Evolutionary conservation across 2,329 filamentous ascomycete genomes (phyloP).

Genomic region (Aspergillus caelatus): DNA sequence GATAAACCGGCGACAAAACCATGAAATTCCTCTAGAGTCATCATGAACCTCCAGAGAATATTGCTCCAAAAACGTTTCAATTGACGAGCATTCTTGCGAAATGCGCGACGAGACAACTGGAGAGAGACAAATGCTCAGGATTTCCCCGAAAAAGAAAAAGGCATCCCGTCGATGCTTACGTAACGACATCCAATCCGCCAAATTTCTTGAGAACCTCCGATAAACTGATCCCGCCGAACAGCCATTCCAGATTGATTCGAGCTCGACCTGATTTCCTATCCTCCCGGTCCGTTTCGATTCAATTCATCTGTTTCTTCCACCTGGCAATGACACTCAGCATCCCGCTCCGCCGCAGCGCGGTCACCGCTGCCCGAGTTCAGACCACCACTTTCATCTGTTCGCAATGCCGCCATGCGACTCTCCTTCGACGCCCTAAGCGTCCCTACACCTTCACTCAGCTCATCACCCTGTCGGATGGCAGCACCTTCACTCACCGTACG

Average conservation of each 20-base stretch:
- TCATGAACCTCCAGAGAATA: conserved; percentile 18
- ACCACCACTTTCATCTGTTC: conserved; percentile 49
- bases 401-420: conserved; percentile 79
- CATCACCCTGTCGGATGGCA: conserved; percentile 87
- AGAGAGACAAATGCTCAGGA: neutral
- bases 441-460: conserved; percentile 98
- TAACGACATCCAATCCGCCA: conserved; percentile 29
- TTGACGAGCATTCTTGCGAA: neutral
- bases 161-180: conserved; percentile 30
- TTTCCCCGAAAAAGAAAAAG: conserved; percentile 4
- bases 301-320: neutral
- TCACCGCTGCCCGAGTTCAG: conserved; percentile 26
- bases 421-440: conserved; percentile 82
- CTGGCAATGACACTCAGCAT: conserved; percentile 38
- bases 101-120: neutral
- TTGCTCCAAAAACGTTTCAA: neutral
- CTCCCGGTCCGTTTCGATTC: neutral
- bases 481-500: conserved; percentile 64
- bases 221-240: conserved; percentile 20
- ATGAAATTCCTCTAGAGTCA: conserved; percentile 20
- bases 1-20: conserved; percentile 8
- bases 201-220: conserved; percentile 29
- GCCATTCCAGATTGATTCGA: conserved; percentile 14
- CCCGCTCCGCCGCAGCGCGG: conserved; percentile 39
- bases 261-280: conserved; percentile 6